phyloP scores from a whole-genome alignment of 2,329 filamentous ascomycete genomes.

The Escovopsis weberi region DNA sequence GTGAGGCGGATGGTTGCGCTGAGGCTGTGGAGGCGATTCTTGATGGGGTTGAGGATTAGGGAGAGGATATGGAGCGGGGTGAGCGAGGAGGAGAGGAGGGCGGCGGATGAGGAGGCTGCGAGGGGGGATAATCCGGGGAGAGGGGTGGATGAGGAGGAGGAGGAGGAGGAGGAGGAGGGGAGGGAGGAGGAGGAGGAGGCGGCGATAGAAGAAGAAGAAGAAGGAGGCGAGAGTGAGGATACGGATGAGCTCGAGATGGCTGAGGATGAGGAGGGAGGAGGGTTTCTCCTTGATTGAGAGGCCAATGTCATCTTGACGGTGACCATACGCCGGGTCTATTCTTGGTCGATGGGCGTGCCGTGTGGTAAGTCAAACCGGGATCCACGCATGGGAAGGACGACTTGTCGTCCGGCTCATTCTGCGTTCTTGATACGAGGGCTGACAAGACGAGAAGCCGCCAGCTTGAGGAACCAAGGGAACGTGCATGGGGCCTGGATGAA shows the following conservation, averaged over 20 bases:
- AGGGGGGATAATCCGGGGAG: slow-evolving; percentile 21
- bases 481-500: too few relatives aligned
- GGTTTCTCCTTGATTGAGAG: slow-evolving; percentile 26
- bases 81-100: slow-evolving; percentile 30
- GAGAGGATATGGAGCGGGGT: slow-evolving; percentile 54
- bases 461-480: too few relatives aligned
- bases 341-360: too few relatives aligned
- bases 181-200: slow-evolving; percentile 26
- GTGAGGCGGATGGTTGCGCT: slow-evolving; percentile 59
- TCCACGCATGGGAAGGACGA: too few relatives aligned
- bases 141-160: slow-evolving; percentile 29
- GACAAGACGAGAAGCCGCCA: too few relatives aligned
- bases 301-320: too few relatives aligned
- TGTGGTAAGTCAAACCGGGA: too few relatives aligned
- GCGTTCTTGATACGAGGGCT: too few relatives aligned
- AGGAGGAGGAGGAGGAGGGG: slow-evolving; percentile 25
- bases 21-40: slow-evolving; percentile 51
- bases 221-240: slow-evolving; percentile 24
- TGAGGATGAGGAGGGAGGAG: slow-evolving; percentile 28
- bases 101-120: slow-evolving; percentile 22
- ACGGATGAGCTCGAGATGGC: slow-evolving; percentile 30
- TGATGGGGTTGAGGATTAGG: slow-evolving; percentile 63
- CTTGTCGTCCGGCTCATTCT: too few relatives aligned
- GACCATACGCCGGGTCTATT: too few relatives aligned
- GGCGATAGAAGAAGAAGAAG: slow-evolving; percentile 9